phyloP scores from a whole-genome alignment of 2,329 filamentous ascomycete genomes.

The Chrysoporthe cubensis region DNA sequence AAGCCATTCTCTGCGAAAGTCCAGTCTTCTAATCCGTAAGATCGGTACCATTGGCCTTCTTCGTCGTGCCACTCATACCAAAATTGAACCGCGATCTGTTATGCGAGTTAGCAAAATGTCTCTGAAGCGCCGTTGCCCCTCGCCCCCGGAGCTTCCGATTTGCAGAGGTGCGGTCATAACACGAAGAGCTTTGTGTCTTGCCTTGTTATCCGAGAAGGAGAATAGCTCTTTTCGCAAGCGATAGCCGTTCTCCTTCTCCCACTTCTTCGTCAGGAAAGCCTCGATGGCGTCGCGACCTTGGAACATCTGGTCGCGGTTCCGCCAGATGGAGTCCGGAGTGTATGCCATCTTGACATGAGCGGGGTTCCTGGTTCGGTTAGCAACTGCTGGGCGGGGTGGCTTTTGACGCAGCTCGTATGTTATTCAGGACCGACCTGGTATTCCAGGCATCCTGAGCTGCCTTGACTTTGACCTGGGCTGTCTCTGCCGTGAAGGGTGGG shows the following conservation, averaged over 20 bases:
- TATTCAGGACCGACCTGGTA: slow-evolving; percentile 59
- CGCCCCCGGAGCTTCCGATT: not conserved
- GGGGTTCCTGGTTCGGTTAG: slow-evolving; percentile 57
- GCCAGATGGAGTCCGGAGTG: slow-evolving; percentile 77
- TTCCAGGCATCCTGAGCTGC: slow-evolving; percentile 86
- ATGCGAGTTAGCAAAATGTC: not conserved
- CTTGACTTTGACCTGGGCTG: slow-evolving; percentile 77
- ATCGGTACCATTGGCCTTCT: slow-evolving; percentile 79
- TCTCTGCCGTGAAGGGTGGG: slow-evolving; percentile 76
- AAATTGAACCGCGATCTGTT: slow-evolving; percentile 80
- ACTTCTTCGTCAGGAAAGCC: slow-evolving; percentile 72
- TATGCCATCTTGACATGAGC: slow-evolving; percentile 71
- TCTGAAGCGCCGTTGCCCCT: not conserved
- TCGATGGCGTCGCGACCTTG: slow-evolving; percentile 69
- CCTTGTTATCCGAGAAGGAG: slow-evolving; percentile 70
- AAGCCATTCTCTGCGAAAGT: slow-evolving; percentile 71
- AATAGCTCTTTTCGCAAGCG: slow-evolving; percentile 83
- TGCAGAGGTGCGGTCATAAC: not conserved
- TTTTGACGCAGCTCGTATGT: not conserved
- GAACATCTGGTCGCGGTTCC: slow-evolving; percentile 75
- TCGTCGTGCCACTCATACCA: slow-evolving; percentile 83
- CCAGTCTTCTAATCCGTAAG: slow-evolving; percentile 83
- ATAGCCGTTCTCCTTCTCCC: slow-evolving; percentile 73
- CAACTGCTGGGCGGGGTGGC: too few relatives aligned
- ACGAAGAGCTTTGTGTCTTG: slow-evolving; percentile 31